phyloP scores from a whole-genome alignment of 148 eudicot genomes.

The Cornus florida region DNA sequence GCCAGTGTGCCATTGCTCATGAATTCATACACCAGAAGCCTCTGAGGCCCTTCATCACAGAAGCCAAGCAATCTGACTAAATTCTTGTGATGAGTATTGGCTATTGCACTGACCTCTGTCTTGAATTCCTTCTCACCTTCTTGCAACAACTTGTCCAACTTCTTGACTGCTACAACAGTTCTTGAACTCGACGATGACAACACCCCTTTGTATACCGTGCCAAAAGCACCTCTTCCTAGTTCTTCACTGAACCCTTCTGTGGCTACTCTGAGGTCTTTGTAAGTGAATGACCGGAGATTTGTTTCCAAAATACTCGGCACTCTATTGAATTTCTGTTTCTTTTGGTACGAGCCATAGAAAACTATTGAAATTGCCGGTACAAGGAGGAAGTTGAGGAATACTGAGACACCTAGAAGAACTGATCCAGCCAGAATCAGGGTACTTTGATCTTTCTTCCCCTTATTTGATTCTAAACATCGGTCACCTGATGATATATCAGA shows the following conservation, averaged over 20 bases:
- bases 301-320: background rate
- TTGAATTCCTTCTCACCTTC: slow-evolving; percentile 25
- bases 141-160: slow-evolving; percentile 14
- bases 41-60: slow-evolving; percentile 28
- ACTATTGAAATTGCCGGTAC: background rate
- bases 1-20: slow-evolving; percentile 34
- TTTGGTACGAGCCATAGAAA: slow-evolving; percentile 7
- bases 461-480: background rate
- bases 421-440: slow-evolving; percentile 14
- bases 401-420: slow-evolving; percentile 19
- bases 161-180: slow-evolving; percentile 18
- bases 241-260: slow-evolving; percentile 22
- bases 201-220: slow-evolving; percentile 26
- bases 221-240: slow-evolving; percentile 28
- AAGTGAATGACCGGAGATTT: slow-evolving; percentile 22
- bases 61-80: slow-evolving; percentile 24
- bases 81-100: slow-evolving; percentile 33
- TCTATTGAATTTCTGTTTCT: background rate
- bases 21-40: slow-evolving; percentile 30
- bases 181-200: slow-evolving; percentile 4
- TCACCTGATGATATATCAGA: background rate
- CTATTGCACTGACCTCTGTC: slow-evolving; percentile 20
- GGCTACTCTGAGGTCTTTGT: slow-evolving; percentile 22
- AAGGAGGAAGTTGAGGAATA: slow-evolving; percentile 20
- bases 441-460: slow-evolving; percentile 7